phyloP scores from a whole-genome alignment of 2,329 filamentous ascomycete genomes.

The Neospermospora avenae region DNA sequence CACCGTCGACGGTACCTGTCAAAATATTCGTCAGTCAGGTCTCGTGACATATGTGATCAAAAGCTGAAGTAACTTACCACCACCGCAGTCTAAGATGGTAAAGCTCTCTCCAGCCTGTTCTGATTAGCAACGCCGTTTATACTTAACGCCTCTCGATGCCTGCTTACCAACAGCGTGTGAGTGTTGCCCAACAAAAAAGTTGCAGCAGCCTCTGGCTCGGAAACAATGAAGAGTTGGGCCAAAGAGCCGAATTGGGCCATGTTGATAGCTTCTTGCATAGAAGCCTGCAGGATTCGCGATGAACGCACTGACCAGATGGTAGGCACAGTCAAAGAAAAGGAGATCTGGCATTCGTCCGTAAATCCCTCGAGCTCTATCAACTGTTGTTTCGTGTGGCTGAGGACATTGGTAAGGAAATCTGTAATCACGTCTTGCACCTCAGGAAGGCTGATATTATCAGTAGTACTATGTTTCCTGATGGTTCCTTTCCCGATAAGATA shows the following conservation, averaged over 20 bases:
- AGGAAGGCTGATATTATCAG: background rate
- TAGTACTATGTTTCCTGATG: constrained; percentile 18
- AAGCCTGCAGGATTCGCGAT: constrained; percentile 14
- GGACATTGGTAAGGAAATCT: constrained; percentile 17
- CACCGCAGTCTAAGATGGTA: too few relatives aligned
- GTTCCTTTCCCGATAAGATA: constrained; percentile 7
- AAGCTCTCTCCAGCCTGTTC: too few relatives aligned
- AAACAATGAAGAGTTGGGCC: constrained; percentile 30
- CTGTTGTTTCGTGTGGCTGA: constrained; percentile 20
- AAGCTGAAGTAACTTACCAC: too few relatives aligned
- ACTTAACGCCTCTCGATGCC: too few relatives aligned
- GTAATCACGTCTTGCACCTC: constrained; percentile 21
- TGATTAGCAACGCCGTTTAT: too few relatives aligned
- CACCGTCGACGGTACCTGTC: constrained; percentile 31
- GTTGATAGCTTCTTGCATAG: constrained; percentile 11
- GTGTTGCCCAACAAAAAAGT: too few relatives aligned
- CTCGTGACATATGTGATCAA: too few relatives aligned
- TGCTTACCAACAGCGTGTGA: too few relatives aligned
- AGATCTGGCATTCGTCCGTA: background rate
- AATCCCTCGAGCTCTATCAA: constrained; percentile 4
- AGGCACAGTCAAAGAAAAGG: constrained; percentile 19
- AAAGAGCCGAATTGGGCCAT: constrained; percentile 4
- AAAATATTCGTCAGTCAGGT: too few relatives aligned
- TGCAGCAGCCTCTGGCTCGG: constrained; percentile 21
- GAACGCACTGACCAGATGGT: constrained; percentile 12